Base-by-base conservation (phyloP, 1,284 basidiomycete species). In the Ustilago tritici region DNA sequence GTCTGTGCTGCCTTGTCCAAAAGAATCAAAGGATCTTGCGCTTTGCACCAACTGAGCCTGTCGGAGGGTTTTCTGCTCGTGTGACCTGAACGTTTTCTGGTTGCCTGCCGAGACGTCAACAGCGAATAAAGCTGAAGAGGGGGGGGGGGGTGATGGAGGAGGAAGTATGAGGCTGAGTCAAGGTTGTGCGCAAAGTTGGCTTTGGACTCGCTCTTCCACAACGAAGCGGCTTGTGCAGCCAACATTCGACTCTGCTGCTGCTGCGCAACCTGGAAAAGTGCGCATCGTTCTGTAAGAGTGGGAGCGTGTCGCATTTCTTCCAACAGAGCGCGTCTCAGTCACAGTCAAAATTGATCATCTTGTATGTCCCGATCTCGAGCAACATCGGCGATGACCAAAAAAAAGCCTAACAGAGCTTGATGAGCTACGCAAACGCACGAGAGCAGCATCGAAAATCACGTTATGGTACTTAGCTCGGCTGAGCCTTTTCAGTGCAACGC, bases 281-380 rank as follows among this genome's bases (percentile, higher is more conserved):
- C 34, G 28, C 54, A 50, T 34, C 3, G 32, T 9, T 60, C 12
- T 23, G 58, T 10, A 3, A 59, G 64, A 61, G 36, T 34, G 36
- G 53, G 50, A 64, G 67, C 68, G 68, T 60, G 68, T 70, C 68
- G 62, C 58, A 70, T 57, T 70, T 70, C 62, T 65, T 64, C 61
- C 49, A 46, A 32, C 15, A 38, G 58, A 46, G 58, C 67, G 67
- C 62, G 61, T 61, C 60, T 56, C 23, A 10, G 17, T 53, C 28
- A 5, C 14, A 46, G 12, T 11, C 2, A 43, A 34, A 49, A 31
- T 58, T 58, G 43, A 50, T 63, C 53, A 55, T 40, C 43, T 59
- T 28, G 43, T 46, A 35, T 36, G 14, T 15, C 49, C 49, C 49
- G 49, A 50, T 50, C 12, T 32, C 31, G 9, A 11, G 2, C 19